phyloP scores from a whole-genome alignment of 2,329 filamentous ascomycete species.

The Gaeumannomyces tritici region DNA sequence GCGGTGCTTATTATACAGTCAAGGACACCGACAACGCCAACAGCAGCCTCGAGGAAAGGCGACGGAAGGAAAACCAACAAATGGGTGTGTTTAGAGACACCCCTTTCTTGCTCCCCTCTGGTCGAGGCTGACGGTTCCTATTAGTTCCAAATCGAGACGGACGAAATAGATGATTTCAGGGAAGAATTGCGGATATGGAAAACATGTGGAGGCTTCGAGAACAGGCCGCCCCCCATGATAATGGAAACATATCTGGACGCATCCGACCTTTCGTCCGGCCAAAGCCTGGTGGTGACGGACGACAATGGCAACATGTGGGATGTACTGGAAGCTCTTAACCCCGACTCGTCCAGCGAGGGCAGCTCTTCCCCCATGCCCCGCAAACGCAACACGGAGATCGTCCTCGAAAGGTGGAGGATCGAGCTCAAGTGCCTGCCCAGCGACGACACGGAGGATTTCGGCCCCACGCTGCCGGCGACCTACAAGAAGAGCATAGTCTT shows the following conservation, averaged over 20 bases:
- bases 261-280: constrained; percentile 67
- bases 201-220: constrained; percentile 64
- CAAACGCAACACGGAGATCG: constrained; percentile 57
- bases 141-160: constrained; percentile 90
- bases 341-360: constrained; percentile 40
- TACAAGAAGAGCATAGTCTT: constrained; percentile 97
- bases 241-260: constrained; percentile 87
- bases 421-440: constrained; percentile 58
- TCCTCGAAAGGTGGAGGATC: constrained; percentile 86
- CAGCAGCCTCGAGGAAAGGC: constrained; percentile 34
- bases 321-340: constrained; percentile 71
- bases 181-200: constrained; percentile 79
- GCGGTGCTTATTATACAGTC: constrained; percentile 77
- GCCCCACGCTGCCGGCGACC: constrained; percentile 64
- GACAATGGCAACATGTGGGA: constrained; percentile 89
- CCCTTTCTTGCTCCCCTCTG: not conserved
- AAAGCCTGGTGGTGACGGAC: constrained; percentile 80
- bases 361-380: constrained; percentile 26
- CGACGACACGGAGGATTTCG: constrained; percentile 45
- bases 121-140: constrained; percentile 3
- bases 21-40: constrained; percentile 58
- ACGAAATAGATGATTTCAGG: constrained; percentile 81
- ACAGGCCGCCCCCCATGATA: constrained; percentile 71
- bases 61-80: constrained; percentile 60
- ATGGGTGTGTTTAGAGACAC: constrained; percentile 54